Evolutionary conservation across 2,329 filamentous ascomycete genomes (phyloP).

Genomic region (Emmonsia crescens): DNA sequence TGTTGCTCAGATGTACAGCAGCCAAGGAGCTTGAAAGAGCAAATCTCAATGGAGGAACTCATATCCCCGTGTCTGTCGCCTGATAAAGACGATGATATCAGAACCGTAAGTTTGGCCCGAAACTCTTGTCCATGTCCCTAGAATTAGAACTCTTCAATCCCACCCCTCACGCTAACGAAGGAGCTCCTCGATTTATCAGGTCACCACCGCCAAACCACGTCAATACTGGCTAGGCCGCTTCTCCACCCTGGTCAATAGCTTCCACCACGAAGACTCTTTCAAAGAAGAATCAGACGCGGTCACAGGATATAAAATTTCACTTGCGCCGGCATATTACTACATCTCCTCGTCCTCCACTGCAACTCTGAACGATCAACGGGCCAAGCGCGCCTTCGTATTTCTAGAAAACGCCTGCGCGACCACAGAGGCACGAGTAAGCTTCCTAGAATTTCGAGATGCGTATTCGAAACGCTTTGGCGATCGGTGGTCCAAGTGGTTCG

Average conservation of each 20-base stretch:
- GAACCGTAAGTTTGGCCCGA: neutral
- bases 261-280: constrained; percentile 25
- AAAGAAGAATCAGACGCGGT: constrained; percentile 17
- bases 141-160: neutral
- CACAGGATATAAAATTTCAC: constrained; percentile 15
- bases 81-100: neutral
- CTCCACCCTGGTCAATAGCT: constrained; percentile 20
- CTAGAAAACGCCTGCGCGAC: constrained; percentile 26
- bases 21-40: neutral
- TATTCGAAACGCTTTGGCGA: constrained; percentile 18
- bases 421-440: constrained; percentile 24
- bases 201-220: constrained; percentile 17
- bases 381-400: constrained; percentile 25
- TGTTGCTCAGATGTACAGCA: neutral
- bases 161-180: neutral
- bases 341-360: constrained; percentile 10
- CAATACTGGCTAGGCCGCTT: constrained; percentile 26
- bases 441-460: constrained; percentile 20
- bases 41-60: neutral
- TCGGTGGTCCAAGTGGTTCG: constrained; percentile 14
- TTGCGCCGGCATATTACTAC: constrained; percentile 11
- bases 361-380: constrained; percentile 18
- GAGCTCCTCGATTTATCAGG: constrained; percentile 9
- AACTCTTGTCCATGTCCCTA: neutral
- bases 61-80: neutral